These are phyloP conservation scores for Scenedesmus sp. DNA, from an alignment of 163 green algal species.

Conservation along the genomic window DNA sequence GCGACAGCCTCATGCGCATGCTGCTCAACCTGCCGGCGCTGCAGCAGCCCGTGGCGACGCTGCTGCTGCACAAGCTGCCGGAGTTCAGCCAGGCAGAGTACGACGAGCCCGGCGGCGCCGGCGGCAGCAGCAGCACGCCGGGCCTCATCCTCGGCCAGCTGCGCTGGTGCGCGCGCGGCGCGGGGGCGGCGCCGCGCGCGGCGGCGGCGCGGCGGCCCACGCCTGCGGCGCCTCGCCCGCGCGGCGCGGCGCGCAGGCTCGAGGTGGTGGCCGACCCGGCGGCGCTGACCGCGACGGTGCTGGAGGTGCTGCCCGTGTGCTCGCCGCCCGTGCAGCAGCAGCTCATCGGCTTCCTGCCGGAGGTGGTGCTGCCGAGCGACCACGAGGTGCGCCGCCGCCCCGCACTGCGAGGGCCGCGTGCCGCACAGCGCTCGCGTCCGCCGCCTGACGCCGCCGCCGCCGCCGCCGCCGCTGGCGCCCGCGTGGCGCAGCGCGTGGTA, in stretches of 20 bases:
- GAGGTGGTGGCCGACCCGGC: constrained; percentile 39
- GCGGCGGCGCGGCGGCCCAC: too few relatives aligned
- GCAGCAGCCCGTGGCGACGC: constrained; percentile 48
- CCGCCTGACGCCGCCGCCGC: too few relatives aligned
- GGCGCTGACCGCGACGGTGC: constrained; percentile 3
- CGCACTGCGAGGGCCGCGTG: too few relatives aligned
- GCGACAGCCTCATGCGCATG: constrained; percentile 53
- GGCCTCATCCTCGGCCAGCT: constrained; percentile 55
- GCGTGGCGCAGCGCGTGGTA: constrained; percentile 7
- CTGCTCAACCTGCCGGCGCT: constrained; percentile 44
- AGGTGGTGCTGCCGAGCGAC: constrained; percentile 48
- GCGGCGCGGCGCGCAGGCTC: too few relatives aligned
- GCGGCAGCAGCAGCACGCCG: constrained; percentile 5
- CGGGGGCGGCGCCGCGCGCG: too few relatives aligned
- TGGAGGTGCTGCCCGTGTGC: constrained; percentile 49
- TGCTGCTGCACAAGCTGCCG: constrained; percentile 54
- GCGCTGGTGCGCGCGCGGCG: constrained; percentile 49
- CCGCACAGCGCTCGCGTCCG: too few relatives aligned
- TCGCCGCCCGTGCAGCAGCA: constrained; percentile 40
- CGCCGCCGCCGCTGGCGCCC: neutral
- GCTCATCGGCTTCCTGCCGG: constrained; percentile 50
- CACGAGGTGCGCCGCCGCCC: constrained; percentile 46
- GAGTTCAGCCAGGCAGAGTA: constrained; percentile 42
- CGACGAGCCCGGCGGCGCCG: neutral
- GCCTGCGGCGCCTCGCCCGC: too few relatives aligned